Base-by-base conservation (phyloP, 208 protist species). In the Crithidia bombi region DNA sequence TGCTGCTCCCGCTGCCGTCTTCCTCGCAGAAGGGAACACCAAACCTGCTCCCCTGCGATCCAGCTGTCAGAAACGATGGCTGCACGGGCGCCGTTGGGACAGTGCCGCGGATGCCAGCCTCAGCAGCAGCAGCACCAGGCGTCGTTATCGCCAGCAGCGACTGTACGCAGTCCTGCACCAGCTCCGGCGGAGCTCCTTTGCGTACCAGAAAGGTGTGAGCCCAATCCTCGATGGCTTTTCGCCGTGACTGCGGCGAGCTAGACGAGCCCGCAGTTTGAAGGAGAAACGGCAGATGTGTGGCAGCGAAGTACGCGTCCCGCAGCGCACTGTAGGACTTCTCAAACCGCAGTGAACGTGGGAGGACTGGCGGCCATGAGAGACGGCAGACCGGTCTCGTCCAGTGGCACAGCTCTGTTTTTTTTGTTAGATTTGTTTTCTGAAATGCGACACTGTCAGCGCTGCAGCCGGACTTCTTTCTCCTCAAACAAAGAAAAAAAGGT, bases 161-260 rank as follows among this genome's bases (percentile, higher is more conserved):
- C 5, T 21, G 35, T 14, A 65, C 35, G 41, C 58, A 55, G 54
- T 64, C 51, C 32, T 68, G 39, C 54, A 57, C 54, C 5, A 68
- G 38, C 55, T 41, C 67, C 2, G 49, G 23, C 7, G 46, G 56
- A 0, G 57, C 67, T 3, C 43, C 35, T 17, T 23, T 44, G 17
- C 25, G 3, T 2, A 19, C 38, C 12, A 74, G 51, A 17, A 46
- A 56, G 0, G 3, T 14, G 2, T 28, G 25, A 9, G 38, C 41
- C 33, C 59, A 62, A 6, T 32, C 32, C 17, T 51, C 21, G 32
- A 67, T 65, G 10, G 14, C 25, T 0, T 58, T n/a, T n/a, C 50
- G 46, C 51, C 50, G 59, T 21, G 26, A 23, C 25, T 23, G 26
- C 5, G 36, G 35, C 15, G 19, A 44, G 14, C 17, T 14, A 3